Conservation (phyloP, 148 eudicot genomes). For the Rhododendron mucronatum region DNA sequence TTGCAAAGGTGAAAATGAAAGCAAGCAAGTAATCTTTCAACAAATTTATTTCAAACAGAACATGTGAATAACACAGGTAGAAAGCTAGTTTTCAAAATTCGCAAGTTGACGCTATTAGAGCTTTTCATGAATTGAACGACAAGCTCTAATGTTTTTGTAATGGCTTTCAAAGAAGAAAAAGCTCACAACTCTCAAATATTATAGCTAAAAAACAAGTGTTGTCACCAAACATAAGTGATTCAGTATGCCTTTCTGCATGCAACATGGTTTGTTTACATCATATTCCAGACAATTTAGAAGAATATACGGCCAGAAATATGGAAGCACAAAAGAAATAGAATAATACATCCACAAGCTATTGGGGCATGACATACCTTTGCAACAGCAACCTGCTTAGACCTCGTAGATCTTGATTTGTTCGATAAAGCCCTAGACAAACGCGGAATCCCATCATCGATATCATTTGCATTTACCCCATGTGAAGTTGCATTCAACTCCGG, state of each 20-base stretch:
- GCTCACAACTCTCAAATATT: not conserved
- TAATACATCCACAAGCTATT: not conserved
- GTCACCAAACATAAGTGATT: not conserved
- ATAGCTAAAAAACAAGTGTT: not conserved
- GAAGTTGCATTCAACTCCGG: slow-evolving; percentile 39
- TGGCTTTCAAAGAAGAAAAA: not conserved
- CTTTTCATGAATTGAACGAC: not conserved
- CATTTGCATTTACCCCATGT: slow-evolving; percentile 31
- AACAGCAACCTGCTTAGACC: slow-evolving; percentile 74
- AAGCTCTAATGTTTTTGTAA: not conserved
- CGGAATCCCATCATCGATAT: slow-evolving; percentile 79
- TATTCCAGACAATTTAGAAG: not conserved
- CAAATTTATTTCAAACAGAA: not conserved
- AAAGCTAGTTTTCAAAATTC: not conserved
- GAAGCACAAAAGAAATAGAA: not conserved
- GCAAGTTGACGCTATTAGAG: not conserved
- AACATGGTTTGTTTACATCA: not conserved
- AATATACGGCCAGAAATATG: not conserved
- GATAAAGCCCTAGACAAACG: slow-evolving; percentile 62
- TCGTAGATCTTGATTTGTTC: slow-evolving; percentile 64
- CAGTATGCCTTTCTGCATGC: not conserved
- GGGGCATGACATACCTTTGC: slow-evolving; percentile 52
- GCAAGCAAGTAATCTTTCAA: not conserved
- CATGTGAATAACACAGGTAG: not conserved
- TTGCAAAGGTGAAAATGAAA: not conserved